Evolutionary conservation across 2,329 filamentous ascomycete genomes (phyloP), one percentile per base, ranked within the genome.

Genomic region (Penicillium sp.): DNA sequence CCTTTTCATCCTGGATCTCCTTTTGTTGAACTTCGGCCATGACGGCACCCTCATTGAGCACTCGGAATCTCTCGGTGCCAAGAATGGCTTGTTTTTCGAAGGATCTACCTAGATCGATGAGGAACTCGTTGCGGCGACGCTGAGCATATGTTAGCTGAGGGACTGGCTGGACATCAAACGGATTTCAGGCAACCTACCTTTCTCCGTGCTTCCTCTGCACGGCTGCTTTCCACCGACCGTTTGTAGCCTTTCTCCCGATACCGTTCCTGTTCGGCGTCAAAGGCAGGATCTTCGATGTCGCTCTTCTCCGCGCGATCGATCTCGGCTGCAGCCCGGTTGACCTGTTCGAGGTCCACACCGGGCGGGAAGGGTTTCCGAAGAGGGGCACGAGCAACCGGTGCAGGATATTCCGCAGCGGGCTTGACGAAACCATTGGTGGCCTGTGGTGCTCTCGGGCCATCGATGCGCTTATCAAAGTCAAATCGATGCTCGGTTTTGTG

Each of bases 1-100:
- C 94, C 77, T 99, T 99, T 74, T 99, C 94, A 58, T 93, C 91
- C 57, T 89, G 88, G 8, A 97, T 81, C 72, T 97, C 93, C 62
- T 91, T 90, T 58, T 91, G 88, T 62, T 94, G 89, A 2, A 97
- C 93, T 65, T 96, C 88, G 50, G 89, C 84, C 56, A 93, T 83
- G 1, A 94, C 93, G 39, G 89, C 86, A 18, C 89, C 84, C 68
- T 91, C 92, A 70, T 94, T 86, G 44, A 86, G 79, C 15, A 88
- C 82, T 56, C 90, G 85, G 71, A 90, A 97, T 32, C 90, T 86
- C 50, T 87, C 82, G 66, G 89, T 89, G 38, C 90, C 90, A 18
- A 84, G 80, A 48, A 86, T 81, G 47, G 87, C 85, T 65, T 93
- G 89, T 41, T 79, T 79, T 52, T 80, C 79, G 48, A 97, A 83